Evolutionary conservation across 768 basidiomycete species (phyloP), one percentile per base, ranked within the genome.

Genomic region (Postia placenta): DNA sequence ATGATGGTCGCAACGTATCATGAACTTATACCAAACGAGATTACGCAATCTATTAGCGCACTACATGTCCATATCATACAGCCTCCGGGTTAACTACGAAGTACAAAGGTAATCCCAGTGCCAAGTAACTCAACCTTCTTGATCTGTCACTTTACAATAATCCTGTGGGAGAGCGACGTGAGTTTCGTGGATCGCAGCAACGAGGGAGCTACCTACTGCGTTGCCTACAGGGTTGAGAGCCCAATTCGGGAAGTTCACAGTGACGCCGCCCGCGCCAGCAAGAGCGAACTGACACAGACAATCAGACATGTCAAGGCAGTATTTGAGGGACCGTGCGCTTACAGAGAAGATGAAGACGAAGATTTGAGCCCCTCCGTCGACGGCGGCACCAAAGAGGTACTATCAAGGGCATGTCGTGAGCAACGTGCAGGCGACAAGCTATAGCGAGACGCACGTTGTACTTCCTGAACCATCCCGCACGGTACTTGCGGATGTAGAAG

Each of bases 401-500:
- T 47, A 17, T 7, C 7, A 4, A 12, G n/a, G 2, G 39, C 15
- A 19, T 11, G 12, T 12, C 5, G 23, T 47, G 36, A 47, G 22
- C 44, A 7, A 15, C 14, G 5, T 3, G 4, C 30, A 22, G 19
- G 30, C 15, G 9, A 15, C 30, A 33, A 7, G 15, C 7, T 7
- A 33, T 33, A 33, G 30, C 22, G 3, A 12, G 24, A 26, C 46
- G 9, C 19, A 47, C 46, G 46, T 47, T 47, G 37, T 47, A 47
- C 36, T 47, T 47, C 46, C 46, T 37, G 46, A 47, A 47, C 46
- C 46, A 47, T 7, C 46, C 46, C 4, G 46, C 46, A 19, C 37
- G 46, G 24, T 47, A 47, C 37, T 39, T 47, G 9, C 46, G 46
- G 37, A 47, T 39, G 24, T 47, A 47, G 46, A 47, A 47, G 37